These are phyloP conservation scores for Eucalyptus caleyi DNA, from an alignment of 345 rosid species.

Conservation along the genomic window DNA sequence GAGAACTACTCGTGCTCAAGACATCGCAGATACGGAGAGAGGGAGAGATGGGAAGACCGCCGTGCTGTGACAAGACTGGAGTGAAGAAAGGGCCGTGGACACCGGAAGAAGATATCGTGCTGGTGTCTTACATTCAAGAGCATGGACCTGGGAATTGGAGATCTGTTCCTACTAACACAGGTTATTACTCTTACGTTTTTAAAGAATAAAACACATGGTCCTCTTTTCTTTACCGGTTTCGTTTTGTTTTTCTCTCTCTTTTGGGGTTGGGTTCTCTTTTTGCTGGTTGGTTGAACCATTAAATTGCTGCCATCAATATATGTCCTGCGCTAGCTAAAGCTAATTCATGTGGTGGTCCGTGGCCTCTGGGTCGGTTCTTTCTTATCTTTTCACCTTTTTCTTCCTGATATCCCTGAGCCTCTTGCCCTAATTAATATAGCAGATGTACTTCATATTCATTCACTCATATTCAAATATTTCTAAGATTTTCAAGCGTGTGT, in stretches of 20 bases:
- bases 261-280: neutral
- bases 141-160: slow-evolving; percentile 44
- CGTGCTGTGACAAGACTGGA: slow-evolving; percentile 31
- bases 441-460: neutral
- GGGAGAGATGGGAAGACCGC: slow-evolving; percentile 33
- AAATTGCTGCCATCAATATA: neutral
- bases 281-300: neutral
- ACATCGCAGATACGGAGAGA: neutral
- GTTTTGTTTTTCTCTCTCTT: neutral
- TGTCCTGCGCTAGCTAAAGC: neutral
- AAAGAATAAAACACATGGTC: neutral
- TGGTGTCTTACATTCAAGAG: slow-evolving; percentile 32
- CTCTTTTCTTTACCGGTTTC: neutral
- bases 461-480: neutral
- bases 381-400: neutral
- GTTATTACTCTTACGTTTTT: neutral
- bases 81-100: slow-evolving; percentile 51
- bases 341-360: neutral
- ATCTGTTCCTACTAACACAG: slow-evolving; percentile 28
- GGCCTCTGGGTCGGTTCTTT: neutral
- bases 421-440: neutral
- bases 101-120: slow-evolving; percentile 40
- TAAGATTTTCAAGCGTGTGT: neutral
- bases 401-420: neutral
- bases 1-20: neutral